A percentile compares a stretch with the other conserved stretches of the same genome.
phyloP scores from a whole-genome alignment of 306 rosid genomes.

The Castanopsis chinensis region DNA sequence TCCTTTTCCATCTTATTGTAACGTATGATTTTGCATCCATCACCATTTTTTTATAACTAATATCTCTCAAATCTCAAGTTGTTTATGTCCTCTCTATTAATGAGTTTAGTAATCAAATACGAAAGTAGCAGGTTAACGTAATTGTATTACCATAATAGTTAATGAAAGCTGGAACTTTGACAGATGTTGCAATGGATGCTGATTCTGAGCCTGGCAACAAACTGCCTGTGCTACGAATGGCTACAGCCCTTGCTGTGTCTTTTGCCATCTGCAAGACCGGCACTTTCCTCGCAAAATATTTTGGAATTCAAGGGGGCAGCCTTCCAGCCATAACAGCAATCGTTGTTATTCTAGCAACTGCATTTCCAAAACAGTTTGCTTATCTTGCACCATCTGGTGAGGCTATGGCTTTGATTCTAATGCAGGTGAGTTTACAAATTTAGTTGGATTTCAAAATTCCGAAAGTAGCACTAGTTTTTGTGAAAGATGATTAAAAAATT shows the following conservation, averaged over 20 bases:
- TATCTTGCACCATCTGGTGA: conserved; percentile 52
- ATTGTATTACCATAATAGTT: neutral
- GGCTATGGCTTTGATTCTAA: conserved; percentile 49
- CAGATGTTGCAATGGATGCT: conserved; percentile 25
- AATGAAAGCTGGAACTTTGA: conserved; percentile 15
- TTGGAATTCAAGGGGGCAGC: conserved; percentile 45
- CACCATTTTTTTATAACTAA: neutral
- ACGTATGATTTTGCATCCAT: neutral
- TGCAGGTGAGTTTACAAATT: conserved; percentile 31
- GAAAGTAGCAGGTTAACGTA: neutral
- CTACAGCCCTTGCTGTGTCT: conserved; percentile 39
- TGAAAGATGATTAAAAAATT: neutral
- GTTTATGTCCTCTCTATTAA: neutral
- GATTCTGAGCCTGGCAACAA: conserved; percentile 23
- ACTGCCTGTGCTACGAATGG: conserved; percentile 40
- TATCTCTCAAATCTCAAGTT: neutral
- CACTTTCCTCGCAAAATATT: conserved; percentile 32
- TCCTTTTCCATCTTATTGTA: neutral
- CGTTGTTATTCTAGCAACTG: conserved; percentile 40
- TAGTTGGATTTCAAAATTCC: neutral
- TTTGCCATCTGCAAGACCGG: conserved; percentile 51
- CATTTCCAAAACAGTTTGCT: conserved; percentile 35
- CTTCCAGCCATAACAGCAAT: conserved; percentile 48
- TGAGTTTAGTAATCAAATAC: neutral
- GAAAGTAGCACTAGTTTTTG: neutral